These are phyloP conservation scores for Fomitopsis betulina DNA, from an alignment of 1,284 basidiomycete species.

Conservation along the genomic window DNA sequence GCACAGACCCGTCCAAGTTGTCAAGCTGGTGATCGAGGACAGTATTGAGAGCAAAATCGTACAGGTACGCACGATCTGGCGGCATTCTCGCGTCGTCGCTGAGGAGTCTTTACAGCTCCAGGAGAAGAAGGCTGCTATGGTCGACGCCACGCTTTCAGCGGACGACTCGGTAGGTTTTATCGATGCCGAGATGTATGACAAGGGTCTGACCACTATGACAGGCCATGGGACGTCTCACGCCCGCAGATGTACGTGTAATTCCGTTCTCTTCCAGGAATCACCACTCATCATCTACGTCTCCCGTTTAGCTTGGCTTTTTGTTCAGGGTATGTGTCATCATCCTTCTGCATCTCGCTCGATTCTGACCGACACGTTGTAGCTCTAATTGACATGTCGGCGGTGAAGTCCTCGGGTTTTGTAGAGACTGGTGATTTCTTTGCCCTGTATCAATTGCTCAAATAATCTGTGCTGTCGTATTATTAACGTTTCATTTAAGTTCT, in stretches of 20 bases:
- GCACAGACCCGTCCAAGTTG: conserved; percentile 87
- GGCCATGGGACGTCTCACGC: conserved; percentile 88
- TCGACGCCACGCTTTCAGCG: conserved; percentile 73
- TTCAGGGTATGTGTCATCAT: conserved; percentile 53
- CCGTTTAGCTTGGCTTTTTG: conserved; percentile 62
- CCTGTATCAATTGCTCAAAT: background rate
- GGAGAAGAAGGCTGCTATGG: conserved; percentile 89
- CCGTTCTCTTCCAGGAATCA: background rate
- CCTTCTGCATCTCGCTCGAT: background rate
- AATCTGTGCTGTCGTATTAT: background rate
- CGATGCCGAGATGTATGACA: conserved; percentile 5
- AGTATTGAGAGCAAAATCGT: conserved; percentile 94
- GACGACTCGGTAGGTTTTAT: conserved; percentile 59
- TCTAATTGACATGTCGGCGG: background rate
- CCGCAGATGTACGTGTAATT: conserved; percentile 70
- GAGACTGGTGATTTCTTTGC: background rate
- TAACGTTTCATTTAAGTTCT: background rate
- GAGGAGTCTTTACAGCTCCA: conserved; percentile 59
- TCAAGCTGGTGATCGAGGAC: conserved; percentile 94
- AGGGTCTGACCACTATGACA: conserved; percentile 28
- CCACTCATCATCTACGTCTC: conserved; percentile 1
- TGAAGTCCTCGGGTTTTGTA: no score
- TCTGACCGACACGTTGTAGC: background rate
- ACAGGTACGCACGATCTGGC: conserved; percentile 39
- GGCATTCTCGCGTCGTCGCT: background rate